Percentiles rank a stretch among this genome's conserved stretches.
These are phyloP conservation scores for Zanthoxylum bungeanum DNA, from an alignment of 345 rosid genomes.

Conservation along the genomic window DNA sequence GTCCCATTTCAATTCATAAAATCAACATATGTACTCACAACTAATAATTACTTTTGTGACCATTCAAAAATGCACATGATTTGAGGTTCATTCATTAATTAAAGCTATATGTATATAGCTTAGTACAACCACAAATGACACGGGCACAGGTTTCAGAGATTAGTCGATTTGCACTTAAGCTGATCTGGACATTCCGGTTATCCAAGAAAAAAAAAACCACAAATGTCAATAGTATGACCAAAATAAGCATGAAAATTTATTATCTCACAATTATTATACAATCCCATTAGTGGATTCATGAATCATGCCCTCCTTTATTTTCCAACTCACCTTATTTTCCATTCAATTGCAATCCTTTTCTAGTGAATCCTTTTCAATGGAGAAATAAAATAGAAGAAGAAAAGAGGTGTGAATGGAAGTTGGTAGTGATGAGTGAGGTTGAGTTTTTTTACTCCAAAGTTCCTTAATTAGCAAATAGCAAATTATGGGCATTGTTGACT, in stretches of 20 bases:
- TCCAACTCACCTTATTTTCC: not conserved
- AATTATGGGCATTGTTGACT: slow-evolving; percentile 11
- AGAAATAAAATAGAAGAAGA: not conserved
- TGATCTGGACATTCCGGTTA: too few relatives aligned
- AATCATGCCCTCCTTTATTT: not conserved
- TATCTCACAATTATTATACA: not conserved
- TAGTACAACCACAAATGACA: too few relatives aligned
- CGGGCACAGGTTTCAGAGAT: too few relatives aligned
- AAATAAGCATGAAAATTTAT: too few relatives aligned
- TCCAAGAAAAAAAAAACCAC: too few relatives aligned
- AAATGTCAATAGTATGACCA: too few relatives aligned
- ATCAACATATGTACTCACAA: not conserved
- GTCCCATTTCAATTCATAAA: not conserved
- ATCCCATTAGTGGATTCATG: not conserved
- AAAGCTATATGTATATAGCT: too few relatives aligned
- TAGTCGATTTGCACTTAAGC: too few relatives aligned
- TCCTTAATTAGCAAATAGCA: not conserved
- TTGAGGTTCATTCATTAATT: too few relatives aligned
- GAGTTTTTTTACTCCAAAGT: not conserved
- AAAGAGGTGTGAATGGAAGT: not conserved
- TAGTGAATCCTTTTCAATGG: not conserved
- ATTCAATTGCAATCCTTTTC: not conserved
- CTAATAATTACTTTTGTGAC: not conserved
- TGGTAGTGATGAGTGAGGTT: not conserved
- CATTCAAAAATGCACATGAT: not conserved